A percentile compares a stretch with the other conserved stretches of the same genome.
These are phyloP conservation scores for Decorospora gaudefroyi DNA, from an alignment of 2,329 filamentous ascomycete species.

Conservation along the genomic window DNA sequence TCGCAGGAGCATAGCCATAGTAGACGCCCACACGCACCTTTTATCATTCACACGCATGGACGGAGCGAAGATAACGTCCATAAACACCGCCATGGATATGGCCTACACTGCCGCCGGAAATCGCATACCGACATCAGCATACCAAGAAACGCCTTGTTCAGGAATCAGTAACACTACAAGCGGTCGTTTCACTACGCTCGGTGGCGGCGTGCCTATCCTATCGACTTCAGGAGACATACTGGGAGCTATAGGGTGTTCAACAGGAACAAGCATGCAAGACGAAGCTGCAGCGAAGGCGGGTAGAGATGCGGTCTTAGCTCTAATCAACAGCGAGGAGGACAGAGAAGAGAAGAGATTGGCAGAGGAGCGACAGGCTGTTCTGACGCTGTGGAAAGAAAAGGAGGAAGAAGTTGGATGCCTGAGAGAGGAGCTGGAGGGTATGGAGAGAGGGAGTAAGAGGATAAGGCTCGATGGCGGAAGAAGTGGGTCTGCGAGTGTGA, in stretches of 20 bases:
- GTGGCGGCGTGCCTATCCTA: slow-evolving; percentile 57
- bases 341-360: slow-evolving; percentile 23
- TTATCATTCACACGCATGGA: slow-evolving; percentile 54
- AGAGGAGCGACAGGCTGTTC: slow-evolving; percentile 28
- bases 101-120: slow-evolving; percentile 61
- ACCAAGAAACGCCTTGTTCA: slow-evolving; percentile 57
- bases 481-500: slow-evolving; percentile 18
- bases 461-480: slow-evolving; percentile 23
- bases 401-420: slow-evolving; percentile 26
- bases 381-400: slow-evolving; percentile 31
- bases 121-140: slow-evolving; percentile 55
- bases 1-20: slow-evolving; percentile 56
- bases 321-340: slow-evolving; percentile 25
- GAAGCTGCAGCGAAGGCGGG: slow-evolving; percentile 56
- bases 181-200: slow-evolving; percentile 57
- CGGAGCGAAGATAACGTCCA: slow-evolving; percentile 54
- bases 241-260: slow-evolving; percentile 59
- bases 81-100: slow-evolving; percentile 66
- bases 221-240: slow-evolving; percentile 54
- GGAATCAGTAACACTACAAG: slow-evolving; percentile 56
- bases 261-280: slow-evolving; percentile 59
- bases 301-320: slow-evolving; percentile 53
- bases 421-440: slow-evolving; percentile 26
- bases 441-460: slow-evolving; percentile 28
- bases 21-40: slow-evolving; percentile 51